phyloP scores from a whole-genome alignment of 2,329 filamentous ascomycete genomes.

The Fusarium sp. region DNA sequence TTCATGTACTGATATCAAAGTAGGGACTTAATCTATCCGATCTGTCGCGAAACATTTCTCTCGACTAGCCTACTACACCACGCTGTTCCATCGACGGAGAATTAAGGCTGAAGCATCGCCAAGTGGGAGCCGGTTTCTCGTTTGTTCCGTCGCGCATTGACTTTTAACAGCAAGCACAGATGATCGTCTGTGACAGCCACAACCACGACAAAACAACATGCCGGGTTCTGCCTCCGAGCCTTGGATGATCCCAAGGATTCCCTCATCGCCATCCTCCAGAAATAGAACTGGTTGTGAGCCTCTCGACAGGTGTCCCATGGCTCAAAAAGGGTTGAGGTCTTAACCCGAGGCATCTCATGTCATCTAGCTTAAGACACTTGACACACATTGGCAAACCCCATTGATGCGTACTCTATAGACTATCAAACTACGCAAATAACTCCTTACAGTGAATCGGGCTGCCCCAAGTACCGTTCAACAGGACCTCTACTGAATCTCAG shows the following conservation, averaged over 20 bases:
- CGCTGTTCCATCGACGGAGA: background rate
- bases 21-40: background rate
- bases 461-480: constrained; percentile 35
- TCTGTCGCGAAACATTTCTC: background rate
- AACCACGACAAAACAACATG: constrained; percentile 11
- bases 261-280: constrained; percentile 13
- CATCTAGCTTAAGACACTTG: constrained; percentile 10
- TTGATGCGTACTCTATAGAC: background rate
- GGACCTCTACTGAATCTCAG: constrained; percentile 12
- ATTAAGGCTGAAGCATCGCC: background rate
- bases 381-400: constrained; percentile 13
- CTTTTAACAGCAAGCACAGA: constrained; percentile 12
- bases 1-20: background rate
- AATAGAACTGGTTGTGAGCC: constrained; percentile 31
- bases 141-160: background rate
- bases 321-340: constrained; percentile 5
- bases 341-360: constrained; percentile 14
- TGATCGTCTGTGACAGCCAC: constrained; percentile 9
- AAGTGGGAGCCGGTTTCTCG: background rate
- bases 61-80: background rate
- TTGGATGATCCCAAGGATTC: constrained; percentile 10
- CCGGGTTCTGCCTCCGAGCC: constrained; percentile 10
- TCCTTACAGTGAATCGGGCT: background rate
- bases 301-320: constrained; percentile 28
- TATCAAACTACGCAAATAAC: background rate